Evolutionary conservation across 176 grass and related monocot genomes (phyloP), one percentile per base, ranked within the genome.

Genomic region (Lolium rigidum): DNA sequence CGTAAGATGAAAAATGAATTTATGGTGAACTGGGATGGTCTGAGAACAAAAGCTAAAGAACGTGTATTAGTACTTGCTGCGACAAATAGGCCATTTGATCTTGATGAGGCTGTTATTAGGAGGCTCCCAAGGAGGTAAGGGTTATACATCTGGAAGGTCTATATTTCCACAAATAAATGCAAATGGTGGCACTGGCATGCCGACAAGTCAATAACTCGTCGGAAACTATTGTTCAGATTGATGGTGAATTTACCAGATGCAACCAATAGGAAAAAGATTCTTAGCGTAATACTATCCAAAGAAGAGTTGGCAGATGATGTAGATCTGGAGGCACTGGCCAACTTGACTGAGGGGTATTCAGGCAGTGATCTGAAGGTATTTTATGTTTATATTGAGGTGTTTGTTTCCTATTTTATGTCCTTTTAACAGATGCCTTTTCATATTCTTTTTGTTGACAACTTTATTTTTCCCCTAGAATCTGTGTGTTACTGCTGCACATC

Each of bases 1-100:
- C 91, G 96, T 15, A 98, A 98, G 70, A 98, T 98, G 96, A 98
- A 98, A 87, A 98, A 98, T 52, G 96, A 98, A 85, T 98, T 98
- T 89, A 98, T 98, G 96, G 92, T 98, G 67, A 98, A 98, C 61
- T 98, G 96, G 96, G 96, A 98, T 91, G 96, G 96, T 70, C 82
- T 98, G 48, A 91, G 93, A 76, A 95, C 96, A 44, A 98, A 95
- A 89, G 96, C 91, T 87, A 95, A 89, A 88, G 96, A 98, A 65
- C 92, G 96, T 25, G 94, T 98, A 59, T 91, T 98, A 83, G 96
- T 98, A 78, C 93, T 98, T 89, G 93, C 96, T 74, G 96, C 96
- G 39, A 98, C 96, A 18, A 98, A 98, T 91, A 93, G 96, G 70
- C 96, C 96, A 28, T 98, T 98, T 92, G 96, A 98, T 83, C 96